A percentile compares a stretch with the other conserved stretches of the same genome.
These are phyloP conservation scores for Chlorella sp. DNA, from an alignment of 139 green algal genomes.

Conservation along the genomic window DNA sequence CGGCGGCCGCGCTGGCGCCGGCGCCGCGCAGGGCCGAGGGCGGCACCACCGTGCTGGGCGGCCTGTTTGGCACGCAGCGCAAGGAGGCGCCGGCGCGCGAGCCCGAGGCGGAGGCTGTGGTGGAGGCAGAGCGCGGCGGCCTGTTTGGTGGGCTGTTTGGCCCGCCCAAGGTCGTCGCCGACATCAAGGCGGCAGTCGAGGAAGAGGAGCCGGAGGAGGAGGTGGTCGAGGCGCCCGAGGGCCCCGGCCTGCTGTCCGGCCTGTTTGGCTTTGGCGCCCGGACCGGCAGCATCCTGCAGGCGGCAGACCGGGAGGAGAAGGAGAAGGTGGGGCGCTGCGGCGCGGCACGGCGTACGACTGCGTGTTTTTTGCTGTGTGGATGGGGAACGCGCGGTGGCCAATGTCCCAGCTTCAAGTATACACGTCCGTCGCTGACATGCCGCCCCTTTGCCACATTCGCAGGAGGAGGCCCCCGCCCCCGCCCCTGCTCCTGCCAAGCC, in stretches of 20 bases:
- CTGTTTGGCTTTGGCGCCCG: constrained; percentile 11
- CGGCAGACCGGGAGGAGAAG: constrained; percentile 39
- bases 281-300: background rate
- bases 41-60: background rate
- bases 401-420: too few species aligned
- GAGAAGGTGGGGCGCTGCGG: background rate
- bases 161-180: background rate
- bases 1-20: background rate
- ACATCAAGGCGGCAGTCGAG: background rate
- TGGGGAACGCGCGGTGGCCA: too few species aligned
- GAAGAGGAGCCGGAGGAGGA: constrained; percentile 12
- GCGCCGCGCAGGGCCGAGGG: background rate
- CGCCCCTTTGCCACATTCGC: background rate
- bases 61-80: constrained; percentile 9
- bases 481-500: background rate
- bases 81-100: constrained; percentile 1
- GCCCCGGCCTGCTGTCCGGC: background rate
- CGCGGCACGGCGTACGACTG: background rate
- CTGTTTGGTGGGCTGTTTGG: background rate
- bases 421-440: too few species aligned
- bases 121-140: too few species aligned
- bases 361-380: background rate
- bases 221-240: constrained; percentile 3
- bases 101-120: background rate
- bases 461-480: constrained; percentile 23